Base-by-base conservation (phyloP, 371 early-diverging fungal genomes). In the Mucor saturninus region DNA sequence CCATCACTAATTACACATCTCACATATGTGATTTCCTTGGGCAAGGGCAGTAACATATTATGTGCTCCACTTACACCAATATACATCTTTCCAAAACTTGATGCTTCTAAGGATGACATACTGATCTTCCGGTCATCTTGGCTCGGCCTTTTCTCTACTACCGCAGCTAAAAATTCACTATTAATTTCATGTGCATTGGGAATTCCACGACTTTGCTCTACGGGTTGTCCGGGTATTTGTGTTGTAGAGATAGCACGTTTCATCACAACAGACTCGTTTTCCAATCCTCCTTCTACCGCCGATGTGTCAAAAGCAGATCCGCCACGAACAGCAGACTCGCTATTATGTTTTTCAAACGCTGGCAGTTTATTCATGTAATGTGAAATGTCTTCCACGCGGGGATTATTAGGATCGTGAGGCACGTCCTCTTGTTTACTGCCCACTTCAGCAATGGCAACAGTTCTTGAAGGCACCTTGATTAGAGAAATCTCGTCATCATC, bases 1-100 rank as follows among this genome's bases (percentile, higher is more conserved):
- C 77, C 77, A 57, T 76, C 74, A 28, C 73, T 76, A 42, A 76
- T 62, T 4, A 76, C 72, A 45, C 74, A 73, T 7, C 77, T 69
- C 2, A 73, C 77, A 50, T 73, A 76, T 5, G 77, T 76, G 1
- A 70, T 64, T 35, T 76, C 77, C 28, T 63, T 76, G 3, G 77
- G 74, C 11, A 76, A 29, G 1, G 77, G 77, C 5, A 76, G 31
- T 13, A 71, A 31, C 53, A 74, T 52, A 38, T 71, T 62, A 30
- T 73, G 72, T 4, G 73, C 77, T 1, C 71, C 69, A 46, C 70
- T 71, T 0, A 76, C 64, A n/a, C 64, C 63, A 30, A 76, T 69
- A 37, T 73, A 76, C 59, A 76, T 56, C 43, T 73, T 76, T 1
- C 77, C 77, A 55, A 62, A 58, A 6, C 46, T 32, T 2, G 45